Evolutionary conservation across 306 rosid species (phyloP).

Genomic region (Pyrus betulifolia): DNA sequence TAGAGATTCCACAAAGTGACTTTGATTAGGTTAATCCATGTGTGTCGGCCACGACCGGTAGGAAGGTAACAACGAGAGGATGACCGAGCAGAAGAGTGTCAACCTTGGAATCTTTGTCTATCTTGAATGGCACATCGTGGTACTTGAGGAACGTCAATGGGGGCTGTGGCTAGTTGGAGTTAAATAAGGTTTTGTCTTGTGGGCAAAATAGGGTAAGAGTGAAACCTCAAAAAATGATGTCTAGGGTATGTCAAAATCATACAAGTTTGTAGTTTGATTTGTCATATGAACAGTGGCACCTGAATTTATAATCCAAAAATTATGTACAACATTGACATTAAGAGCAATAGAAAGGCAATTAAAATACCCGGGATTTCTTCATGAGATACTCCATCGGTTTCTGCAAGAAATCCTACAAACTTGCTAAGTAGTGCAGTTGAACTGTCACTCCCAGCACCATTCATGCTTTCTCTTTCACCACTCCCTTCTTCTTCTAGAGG

Average conservation of each 20-base stretch:
- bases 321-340: not conserved
- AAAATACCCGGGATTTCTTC: not conserved
- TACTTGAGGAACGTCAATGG: not conserved
- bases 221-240: too few species aligned
- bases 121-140: not conserved
- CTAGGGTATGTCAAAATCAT: not conserved
- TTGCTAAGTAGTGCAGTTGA: too few species aligned
- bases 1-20: too few species aligned
- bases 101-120: not conserved
- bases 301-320: not conserved
- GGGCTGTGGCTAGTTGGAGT: not conserved
- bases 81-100: not conserved
- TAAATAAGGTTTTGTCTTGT: not conserved
- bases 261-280: not conserved
- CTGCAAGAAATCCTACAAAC: too few species aligned
- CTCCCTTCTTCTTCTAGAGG: too few species aligned
- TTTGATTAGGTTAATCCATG: too few species aligned
- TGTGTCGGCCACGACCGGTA: too few species aligned
- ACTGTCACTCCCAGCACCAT: too few species aligned
- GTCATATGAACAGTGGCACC: not conserved
- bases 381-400: not conserved
- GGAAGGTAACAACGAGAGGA: too few species aligned
- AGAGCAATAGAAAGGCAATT: not conserved
- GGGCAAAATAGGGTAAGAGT: not conserved
- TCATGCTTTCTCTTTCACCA: too few species aligned